Base-by-base conservation (phyloP, 1,139 yeast species). In the Meyerozyma smithsonii region DNA sequence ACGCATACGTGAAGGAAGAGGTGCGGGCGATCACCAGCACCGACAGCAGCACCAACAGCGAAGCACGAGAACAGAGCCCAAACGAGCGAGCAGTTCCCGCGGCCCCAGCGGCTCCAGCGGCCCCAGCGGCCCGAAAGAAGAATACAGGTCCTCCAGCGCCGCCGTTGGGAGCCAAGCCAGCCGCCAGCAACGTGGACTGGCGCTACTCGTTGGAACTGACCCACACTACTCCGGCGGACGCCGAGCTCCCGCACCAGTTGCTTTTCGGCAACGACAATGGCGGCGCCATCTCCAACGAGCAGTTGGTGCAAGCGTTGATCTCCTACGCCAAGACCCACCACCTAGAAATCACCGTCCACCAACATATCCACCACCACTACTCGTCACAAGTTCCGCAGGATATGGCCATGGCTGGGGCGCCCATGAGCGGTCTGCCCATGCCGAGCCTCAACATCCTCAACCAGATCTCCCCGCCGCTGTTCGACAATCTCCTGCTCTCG, bases 351-450 rank as follows among this genome's bases (percentile, higher is more conserved):
- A 80, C 88, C 4, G 77, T 88, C 14, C 95, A 87, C 60, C 96
- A 88, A 56, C 96, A 88, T 59, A 81, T 86, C 39, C 88, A 84
- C 53, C 86, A 83, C 54, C 84, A 78, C 55, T 78, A 79, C 53
- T 61, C 72, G 2, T 69, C 76, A 1, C 66, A 62, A 3, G 59
- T 58, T 36, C 39, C 18, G 3, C 44, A 33, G n/a, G 60, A 11
- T 32, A 32, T 18, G 23, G 39, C 14, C 19, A 28, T 26, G 16
- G 6, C 36, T 17, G 28, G 18, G n/a, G n/a, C n/a, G n/a, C n/a
- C n/a, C n/a, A n/a, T n/a, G n/a, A n/a, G n/a, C n/a, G n/a, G n/a
- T n/a, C 30, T 14, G 25, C 23, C 35, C 4, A 28, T 19, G 4
- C 24, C 28, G 4, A 20, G n/a, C 20, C 20, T 23, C 17, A 32